Base-by-base conservation (phyloP, 305 asterid genomes). In the Fraxinus nigra region DNA sequence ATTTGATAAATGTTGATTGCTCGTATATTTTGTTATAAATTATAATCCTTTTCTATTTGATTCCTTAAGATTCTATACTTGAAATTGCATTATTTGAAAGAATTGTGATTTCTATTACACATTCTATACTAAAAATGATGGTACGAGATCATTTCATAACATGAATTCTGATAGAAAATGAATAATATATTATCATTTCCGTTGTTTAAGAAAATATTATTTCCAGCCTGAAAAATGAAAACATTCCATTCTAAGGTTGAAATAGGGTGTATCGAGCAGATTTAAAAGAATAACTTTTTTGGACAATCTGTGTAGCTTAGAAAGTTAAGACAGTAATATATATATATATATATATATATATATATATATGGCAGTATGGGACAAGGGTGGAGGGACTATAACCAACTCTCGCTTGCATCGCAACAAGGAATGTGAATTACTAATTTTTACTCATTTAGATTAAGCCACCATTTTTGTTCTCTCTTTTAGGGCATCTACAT, bases 381-480 rank as follows among this genome's bases (percentile, higher is more conserved):
- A 83, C 90, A 86, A 84, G 84, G 80, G 82, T 78, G 79, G 82
- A 83, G 84, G 76, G 90, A 70, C 80, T 90, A 84, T 89, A 90
- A 92, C 92, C 97, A 87, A 91, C 96, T 92, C 93, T 93, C 92
- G 91, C 92, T 88, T 56, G 86, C 89, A 79, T 82, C 76, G 63
- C 87, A 89, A 86, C 91, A 87, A 82, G 85, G 85, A 82, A 86
- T 87, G 75, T 88, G 86, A 85, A 51, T 81, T 72, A 26, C 38
- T 79, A 54, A 70, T 86, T 75, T 70, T 75, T 78, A 33, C 59
- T 40, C 69, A 22, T 10, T 32, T 59, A 30, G 26, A 48, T 81
- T 70, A 70, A 13, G 75, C 81, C 82, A 84, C 85, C 88, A 75
- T 79, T 83, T 74, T 81, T 79, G 65, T 79, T 26, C 78, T 51